Evolutionary conservation across 371 early-diverging fungal species (phyloP), one percentile per base, ranked within the genome.

Genomic region (Apophysomyces variabilis): DNA sequence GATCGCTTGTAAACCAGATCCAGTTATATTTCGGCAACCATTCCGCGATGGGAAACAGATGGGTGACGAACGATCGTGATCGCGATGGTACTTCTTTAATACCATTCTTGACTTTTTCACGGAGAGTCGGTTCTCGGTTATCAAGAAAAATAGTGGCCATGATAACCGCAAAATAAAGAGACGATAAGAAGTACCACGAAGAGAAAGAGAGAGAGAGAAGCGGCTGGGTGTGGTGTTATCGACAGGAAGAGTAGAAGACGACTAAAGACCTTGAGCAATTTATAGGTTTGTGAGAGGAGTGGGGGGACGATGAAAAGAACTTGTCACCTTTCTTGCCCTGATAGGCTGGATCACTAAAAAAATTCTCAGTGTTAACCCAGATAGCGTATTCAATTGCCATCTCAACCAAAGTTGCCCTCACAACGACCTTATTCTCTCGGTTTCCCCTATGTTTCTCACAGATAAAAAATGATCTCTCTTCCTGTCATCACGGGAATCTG

Each of bases 1-100:
- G 45, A 71, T 94, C 93, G 26, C 89, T 86, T 11, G 72, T 37
- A 43, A 92, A 68, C 93, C 93, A 93, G 9, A 74, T 71, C 67
- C 73, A 58, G 71, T 93, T 92, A 75, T 94, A 94, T 41, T 83
- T 76, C 44, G 85, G 82, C 7, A 93, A 64, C 95, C 95, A 94
- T 5, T 72, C 12, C 1, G 80, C 54, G 58, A 93, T 83, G 5
- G 95, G 95, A 67, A 93, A 82, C 11, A 83, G 67, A 21, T 61
- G 35, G 11, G 32, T 64, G 14, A 74, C 18, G 60, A 71, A 82
- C 13, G 59, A 45, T 69, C 60, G 65, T n/a, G 69, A 60, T 16
- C 35, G 9, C n/a, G 59, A n/a, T 16, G 69, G 72, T 1, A 69
- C 16, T 21, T 21, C 54, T 11, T 50, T 50, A 9, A 50, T 50